Percentiles rank a stretch among this genome's conserved stretches.
Evolutionary conservation across 2,329 filamentous ascomycete genomes (phyloP).

Genomic region (Tolypocladium inflatum): DNA sequence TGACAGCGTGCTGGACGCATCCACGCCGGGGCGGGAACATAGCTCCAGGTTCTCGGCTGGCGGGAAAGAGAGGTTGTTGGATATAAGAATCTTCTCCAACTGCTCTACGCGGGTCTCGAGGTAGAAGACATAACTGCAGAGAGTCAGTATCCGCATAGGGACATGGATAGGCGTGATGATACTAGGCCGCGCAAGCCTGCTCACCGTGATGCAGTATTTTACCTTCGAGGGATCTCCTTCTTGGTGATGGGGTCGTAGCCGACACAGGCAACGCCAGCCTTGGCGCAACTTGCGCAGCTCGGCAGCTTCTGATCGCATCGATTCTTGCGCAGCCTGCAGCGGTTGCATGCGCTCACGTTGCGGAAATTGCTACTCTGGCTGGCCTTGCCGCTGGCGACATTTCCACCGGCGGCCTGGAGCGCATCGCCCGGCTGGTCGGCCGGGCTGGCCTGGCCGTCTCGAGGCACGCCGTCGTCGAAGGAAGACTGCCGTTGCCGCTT

Average conservation of each 20-base stretch:
- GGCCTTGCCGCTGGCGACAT: conserved; percentile 25
- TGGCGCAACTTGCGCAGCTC: conserved; percentile 84
- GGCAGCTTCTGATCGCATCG: conserved; percentile 89
- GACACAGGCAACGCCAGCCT: conserved; percentile 83
- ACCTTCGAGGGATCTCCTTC: conserved; percentile 86
- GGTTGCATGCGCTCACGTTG: conserved; percentile 90
- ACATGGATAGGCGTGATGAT: neutral
- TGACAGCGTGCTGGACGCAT: conserved; percentile 20
- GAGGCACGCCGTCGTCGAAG: conserved; percentile 34
- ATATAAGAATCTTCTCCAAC: conserved; percentile 65
- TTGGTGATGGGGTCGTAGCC: conserved; percentile 96
- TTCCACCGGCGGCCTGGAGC: neutral
- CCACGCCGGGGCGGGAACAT: conserved; percentile 39
- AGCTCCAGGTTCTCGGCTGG: conserved; percentile 61
- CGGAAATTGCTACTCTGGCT: conserved; percentile 61
- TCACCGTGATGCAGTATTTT: conserved; percentile 26
- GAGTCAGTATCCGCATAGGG: conserved; percentile 5
- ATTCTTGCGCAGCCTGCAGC: conserved; percentile 87
- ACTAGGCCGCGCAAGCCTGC: no score
- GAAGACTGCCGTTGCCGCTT: conserved; percentile 50
- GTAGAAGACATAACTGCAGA: conserved; percentile 80
- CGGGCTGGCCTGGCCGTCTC: conserved; percentile 17
- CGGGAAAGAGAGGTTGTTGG: conserved; percentile 63
- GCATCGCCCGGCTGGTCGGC: conserved; percentile 19
- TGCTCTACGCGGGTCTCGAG: conserved; percentile 79